Evolutionary conservation across 192 early-diverging fungal genomes (phyloP).

Genomic region (Piromyces finnis): DNA sequence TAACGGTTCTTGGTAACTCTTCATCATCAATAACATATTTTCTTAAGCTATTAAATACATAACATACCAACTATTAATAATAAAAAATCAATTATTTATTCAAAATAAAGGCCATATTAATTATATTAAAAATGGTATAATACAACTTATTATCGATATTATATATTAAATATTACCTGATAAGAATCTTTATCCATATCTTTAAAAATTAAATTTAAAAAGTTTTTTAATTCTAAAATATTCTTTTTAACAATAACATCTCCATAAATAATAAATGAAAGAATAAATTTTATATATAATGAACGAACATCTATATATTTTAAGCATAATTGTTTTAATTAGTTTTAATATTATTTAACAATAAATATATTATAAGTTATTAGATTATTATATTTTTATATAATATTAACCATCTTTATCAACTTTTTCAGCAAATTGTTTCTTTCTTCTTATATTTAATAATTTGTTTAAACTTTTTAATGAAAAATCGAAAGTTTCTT

Average conservation of each 20-base stretch:
- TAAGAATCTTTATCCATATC: constrained; percentile 46
- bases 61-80: constrained; percentile 18
- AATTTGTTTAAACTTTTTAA: constrained; percentile 19
- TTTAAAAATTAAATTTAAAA: constrained; percentile 45
- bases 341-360: too few relatives aligned
- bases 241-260: constrained; percentile 49
- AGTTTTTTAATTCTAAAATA: constrained; percentile 52
- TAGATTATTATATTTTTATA: too few relatives aligned
- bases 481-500: constrained; percentile 52
- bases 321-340: too few relatives aligned
- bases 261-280: constrained; percentile 56
- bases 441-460: constrained; percentile 18
- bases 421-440: constrained; percentile 8
- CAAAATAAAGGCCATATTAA: too few relatives aligned
- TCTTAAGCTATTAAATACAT: constrained; percentile 30
- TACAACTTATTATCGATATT: too few relatives aligned
- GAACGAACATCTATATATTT: constrained; percentile 51
- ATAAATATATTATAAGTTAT: too few relatives aligned
- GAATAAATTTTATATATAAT: constrained; percentile 52
- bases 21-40: constrained; percentile 48
- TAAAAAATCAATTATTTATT: too few relatives aligned
- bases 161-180: constrained; percentile 22
- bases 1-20: constrained; percentile 25
- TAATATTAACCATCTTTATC: constrained; percentile 9
- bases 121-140: too few relatives aligned